Percentiles rank a stretch among this genome's conserved stretches.
phyloP scores from a whole-genome alignment of 2,329 filamentous ascomycete genomes.

The Epichloe aotearoae region DNA sequence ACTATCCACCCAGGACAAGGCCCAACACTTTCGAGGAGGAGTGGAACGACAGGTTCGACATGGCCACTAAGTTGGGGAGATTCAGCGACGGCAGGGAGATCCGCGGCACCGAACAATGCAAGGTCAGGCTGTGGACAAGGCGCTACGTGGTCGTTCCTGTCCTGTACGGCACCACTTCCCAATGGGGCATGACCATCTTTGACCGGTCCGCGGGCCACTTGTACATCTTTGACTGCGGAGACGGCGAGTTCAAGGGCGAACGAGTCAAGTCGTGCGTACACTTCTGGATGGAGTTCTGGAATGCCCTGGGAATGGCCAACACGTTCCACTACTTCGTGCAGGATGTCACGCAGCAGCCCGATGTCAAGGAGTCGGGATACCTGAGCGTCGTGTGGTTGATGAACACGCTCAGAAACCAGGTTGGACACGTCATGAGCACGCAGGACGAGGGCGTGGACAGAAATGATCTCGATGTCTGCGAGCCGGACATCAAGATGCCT shows the following conservation, averaged over 20 bases:
- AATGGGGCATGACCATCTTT: constrained; percentile 13
- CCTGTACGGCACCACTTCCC: neutral
- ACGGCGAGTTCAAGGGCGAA: neutral
- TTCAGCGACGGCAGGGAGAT: neutral
- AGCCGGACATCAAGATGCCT: neutral
- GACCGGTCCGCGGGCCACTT: constrained; percentile 9
- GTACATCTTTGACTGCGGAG: constrained; percentile 11
- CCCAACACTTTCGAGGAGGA: neutral
- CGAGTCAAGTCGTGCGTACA: constrained; percentile 8
- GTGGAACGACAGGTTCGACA: constrained; percentile 4
- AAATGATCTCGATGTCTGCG: neutral
- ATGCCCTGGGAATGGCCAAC: constrained; percentile 7
- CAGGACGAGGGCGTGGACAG: neutral
- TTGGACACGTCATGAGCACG: constrained; percentile 5
- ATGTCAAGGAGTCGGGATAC: constrained; percentile 6
- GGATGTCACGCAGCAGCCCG: constrained; percentile 1
- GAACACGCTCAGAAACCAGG: constrained; percentile 8
- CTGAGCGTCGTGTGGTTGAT: constrained; percentile 9
- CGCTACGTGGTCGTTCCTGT: constrained; percentile 10
- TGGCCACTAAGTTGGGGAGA: constrained; percentile 1
- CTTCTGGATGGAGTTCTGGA: constrained; percentile 12
- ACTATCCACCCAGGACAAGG: neutral
- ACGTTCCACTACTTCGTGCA: constrained; percentile 11
- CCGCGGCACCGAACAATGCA: neutral
- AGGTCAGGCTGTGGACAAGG: constrained; percentile 1